Evolutionary conservation across 2,329 filamentous ascomycete genomes (phyloP), one percentile per base, ranked within the genome.

Genomic region (Sarocladiaceae sp.): DNA sequence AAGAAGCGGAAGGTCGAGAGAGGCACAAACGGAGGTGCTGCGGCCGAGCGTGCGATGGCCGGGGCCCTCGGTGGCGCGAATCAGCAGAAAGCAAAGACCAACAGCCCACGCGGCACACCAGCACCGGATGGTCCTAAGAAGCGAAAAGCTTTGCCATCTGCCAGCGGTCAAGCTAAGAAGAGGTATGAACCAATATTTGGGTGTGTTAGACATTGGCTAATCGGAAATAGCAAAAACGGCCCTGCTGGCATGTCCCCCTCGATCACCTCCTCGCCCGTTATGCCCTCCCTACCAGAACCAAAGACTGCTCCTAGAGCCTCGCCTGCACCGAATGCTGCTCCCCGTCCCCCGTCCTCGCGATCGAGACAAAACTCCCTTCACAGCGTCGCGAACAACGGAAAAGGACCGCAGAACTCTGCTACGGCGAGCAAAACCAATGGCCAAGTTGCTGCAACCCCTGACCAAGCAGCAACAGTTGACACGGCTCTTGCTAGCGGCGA

Each of bases 1-100:
- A 95, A 95, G 67, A 78, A 88, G 56, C 82, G 89, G 51, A 94
- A 90, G 65, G 81, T 87, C 2, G 88, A 95, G 55, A 87, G 87
- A 55, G 65, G 73, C 9, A 59, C 67, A 12, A 71, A 70, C 48
- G 70, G 70, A 31, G 67, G 63, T 4, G 64, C 67, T 23, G 61
- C 69, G 3, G 79, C 82, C 70, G 85, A 89, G 56, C 79, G 84
- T 48, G 79, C 83, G n/a, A 69, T 83, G 61, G 85, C 80, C 58
- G 66, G 65, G 9, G 76, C 76, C 11, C 71, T 75, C 52, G 26
- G 39, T 4, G 72, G 70, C 9, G 67, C 53, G 43, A 70, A 62
- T 50, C 65, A 67, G 48, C 62, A 74, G 45, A 82, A 84, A 59
- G 64, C 73, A 4, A 80, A 78, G 60, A 73, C 65, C 6, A 70